Conservation (phyloP, 2,329 filamentous ascomycete genomes). For the Macrophomina tecta region DNA sequence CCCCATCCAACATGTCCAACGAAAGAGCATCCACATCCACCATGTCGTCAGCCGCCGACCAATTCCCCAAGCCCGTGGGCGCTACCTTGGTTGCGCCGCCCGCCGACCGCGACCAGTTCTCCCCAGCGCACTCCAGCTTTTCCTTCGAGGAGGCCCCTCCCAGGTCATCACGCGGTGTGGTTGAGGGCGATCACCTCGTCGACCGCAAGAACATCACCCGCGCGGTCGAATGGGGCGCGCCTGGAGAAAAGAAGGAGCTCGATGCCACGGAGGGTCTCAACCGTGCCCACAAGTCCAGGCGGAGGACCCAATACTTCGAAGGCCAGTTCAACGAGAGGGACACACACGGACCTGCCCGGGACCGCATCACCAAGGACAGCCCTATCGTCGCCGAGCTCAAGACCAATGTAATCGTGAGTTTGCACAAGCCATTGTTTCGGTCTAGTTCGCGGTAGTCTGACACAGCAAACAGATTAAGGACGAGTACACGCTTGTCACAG, state of each 20-base stretch:
- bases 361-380: constrained; percentile 52
- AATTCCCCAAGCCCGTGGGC: constrained; percentile 44
- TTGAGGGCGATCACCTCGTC: constrained; percentile 30
- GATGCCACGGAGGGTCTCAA: constrained; percentile 1
- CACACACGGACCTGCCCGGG: constrained; percentile 43
- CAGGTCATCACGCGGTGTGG: constrained; percentile 35
- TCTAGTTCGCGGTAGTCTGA: constrained; percentile 30
- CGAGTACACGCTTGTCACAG: constrained; percentile 75
- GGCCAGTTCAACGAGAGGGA: constrained; percentile 48
- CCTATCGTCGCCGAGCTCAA: constrained; percentile 56
- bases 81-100: constrained; percentile 40
- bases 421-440: not conserved
- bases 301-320: constrained; percentile 46
- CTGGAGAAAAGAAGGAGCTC: constrained; percentile 33
- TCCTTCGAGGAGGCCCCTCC: constrained; percentile 43
- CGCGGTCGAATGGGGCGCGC: constrained; percentile 33
- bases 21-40: constrained; percentile 38
- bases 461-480: constrained; percentile 67
- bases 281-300: constrained; percentile 35
- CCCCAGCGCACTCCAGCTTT: constrained; percentile 45
- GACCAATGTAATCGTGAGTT: constrained; percentile 59
- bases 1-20: constrained; percentile 42
- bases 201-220: constrained; percentile 32
- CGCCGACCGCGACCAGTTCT: constrained; percentile 37
- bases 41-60: constrained; percentile 41